Evolutionary conservation across 2,329 filamentous ascomycete species (phyloP), one percentile per base, ranked within the genome.

Genomic region (Diaporthe capsici): DNA sequence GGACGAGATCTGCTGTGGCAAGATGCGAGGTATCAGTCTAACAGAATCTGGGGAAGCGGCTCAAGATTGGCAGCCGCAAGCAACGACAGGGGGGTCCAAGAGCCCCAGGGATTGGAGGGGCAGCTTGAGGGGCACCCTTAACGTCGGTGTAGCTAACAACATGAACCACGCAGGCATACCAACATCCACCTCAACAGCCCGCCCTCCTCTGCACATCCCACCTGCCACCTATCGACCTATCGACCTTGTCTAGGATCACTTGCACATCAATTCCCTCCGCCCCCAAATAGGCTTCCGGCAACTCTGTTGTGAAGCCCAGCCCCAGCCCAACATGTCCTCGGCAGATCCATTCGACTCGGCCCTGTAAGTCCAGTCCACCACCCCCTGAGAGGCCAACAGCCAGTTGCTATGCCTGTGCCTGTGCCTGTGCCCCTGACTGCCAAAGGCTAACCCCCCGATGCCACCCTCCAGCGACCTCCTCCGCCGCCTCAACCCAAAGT

Each of bases 401-500:
- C 47, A 39, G 47, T 31, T 53, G 28, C 47, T 10, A 22, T 53
- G 22, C 47, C 37, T 39, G 63, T 49, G 31, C 63, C 63, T 37
- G 28, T 68, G 44, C 63, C 31, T 49, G 42, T 47, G n/a, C 73
- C 51, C 39, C 58, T 70, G 47, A 60, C 68, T 57, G 34, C 37
- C 58, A n/a, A 47, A 71, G 71, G 58, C 57, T 63, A 61, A 76
- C 31, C 53, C 55, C 51, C 42, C 63, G 39, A n/a, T 77, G 57
- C 61, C 61, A 67, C 28, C 44, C 55, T 49, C 67, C 84, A 98
- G 97, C 82, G 97, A 99, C 89, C 96, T 99, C 83, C 96, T 99
- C 86, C 96, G 97, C 81, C 97, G 97, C 79, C 94, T 99, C 78
- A 97, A 98, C 87, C 97, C 97, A 58, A 97, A 97, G 84, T 92